These are phyloP conservation scores for Microcyclospora tardicrescens DNA, from an alignment of 2,329 filamentous ascomycete species.

Conservation along the genomic window DNA sequence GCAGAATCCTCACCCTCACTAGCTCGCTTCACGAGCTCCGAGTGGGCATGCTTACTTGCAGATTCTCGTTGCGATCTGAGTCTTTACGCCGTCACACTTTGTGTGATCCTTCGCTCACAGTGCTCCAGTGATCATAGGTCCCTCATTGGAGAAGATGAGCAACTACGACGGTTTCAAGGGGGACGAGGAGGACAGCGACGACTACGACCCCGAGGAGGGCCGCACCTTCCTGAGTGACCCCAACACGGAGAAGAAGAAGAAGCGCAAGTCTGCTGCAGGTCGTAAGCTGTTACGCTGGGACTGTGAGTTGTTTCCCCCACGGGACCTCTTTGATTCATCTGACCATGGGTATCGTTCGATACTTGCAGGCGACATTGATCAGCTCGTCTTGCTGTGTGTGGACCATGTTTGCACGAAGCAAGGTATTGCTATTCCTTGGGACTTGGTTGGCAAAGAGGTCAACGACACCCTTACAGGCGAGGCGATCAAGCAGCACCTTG, in stretches of 20 bases:
- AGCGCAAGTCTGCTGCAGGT: slow-evolving; percentile 12
- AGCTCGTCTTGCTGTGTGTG: slow-evolving; percentile 14
- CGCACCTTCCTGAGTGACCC: too few relatives aligned
- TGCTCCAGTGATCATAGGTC: too few relatives aligned
- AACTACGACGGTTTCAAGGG: background rate
- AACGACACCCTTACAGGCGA: slow-evolving; percentile 11
- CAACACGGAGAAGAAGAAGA: background rate
- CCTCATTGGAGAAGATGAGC: background rate
- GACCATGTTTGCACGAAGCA: slow-evolving; percentile 10
- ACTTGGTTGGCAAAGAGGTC: slow-evolving; percentile 8
- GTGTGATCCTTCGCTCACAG: background rate
- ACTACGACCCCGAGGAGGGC: background rate
- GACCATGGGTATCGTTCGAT: background rate
- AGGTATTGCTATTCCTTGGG: slow-evolving; percentile 13
- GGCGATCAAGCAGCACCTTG: slow-evolving; percentile 17
- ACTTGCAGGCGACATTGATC: slow-evolving; percentile 13
- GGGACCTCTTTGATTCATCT: background rate
- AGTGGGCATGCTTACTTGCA: background rate
- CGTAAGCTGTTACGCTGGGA: slow-evolving; percentile 19
- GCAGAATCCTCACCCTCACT: too few relatives aligned
- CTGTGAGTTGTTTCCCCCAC: slow-evolving; percentile 9
- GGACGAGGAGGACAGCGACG: slow-evolving; percentile 1
- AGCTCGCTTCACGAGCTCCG: too few relatives aligned
- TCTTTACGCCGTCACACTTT: background rate
- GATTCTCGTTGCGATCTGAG: background rate